phyloP scores from a whole-genome alignment of 2,329 filamentous ascomycete species.

The Cordyceps javanica region DNA sequence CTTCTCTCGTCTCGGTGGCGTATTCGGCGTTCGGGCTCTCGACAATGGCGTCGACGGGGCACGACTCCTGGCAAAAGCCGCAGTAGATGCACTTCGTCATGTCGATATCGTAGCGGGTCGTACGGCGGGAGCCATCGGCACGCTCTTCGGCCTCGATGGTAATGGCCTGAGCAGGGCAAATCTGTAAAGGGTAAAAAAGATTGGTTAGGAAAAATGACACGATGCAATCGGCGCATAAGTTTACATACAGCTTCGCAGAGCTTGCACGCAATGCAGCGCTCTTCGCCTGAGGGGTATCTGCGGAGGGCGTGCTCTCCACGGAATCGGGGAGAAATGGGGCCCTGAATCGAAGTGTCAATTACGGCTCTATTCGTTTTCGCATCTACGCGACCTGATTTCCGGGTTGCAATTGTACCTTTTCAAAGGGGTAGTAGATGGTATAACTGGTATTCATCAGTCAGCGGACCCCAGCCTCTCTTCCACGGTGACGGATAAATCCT shows the following conservation, averaged over 20 bases:
- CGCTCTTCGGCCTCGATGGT: conserved; percentile 99
- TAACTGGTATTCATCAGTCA: conserved; percentile 53
- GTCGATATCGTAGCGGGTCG: conserved; percentile 97
- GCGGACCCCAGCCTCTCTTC: neutral
- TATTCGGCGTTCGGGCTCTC: conserved; percentile 60
- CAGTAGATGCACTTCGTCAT: conserved; percentile 99
- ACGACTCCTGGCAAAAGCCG: conserved; percentile 98
- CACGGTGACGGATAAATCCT: neutral
- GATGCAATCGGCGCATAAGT: neutral
- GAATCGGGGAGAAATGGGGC: conserved; percentile 95
- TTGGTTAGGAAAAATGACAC: neutral
- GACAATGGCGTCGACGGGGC: conserved; percentile 88
- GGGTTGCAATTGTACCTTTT: conserved; percentile 56
- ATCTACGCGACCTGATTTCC: neutral
- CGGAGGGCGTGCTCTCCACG: conserved; percentile 95
- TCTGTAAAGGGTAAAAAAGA: conserved; percentile 32
- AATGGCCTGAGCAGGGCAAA: conserved; percentile 96
- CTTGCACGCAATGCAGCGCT: conserved; percentile 99
- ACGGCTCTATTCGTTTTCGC: neutral
- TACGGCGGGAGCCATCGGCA: conserved; percentile 88
- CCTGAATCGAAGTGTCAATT: conserved; percentile 36
- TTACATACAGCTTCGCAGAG: conserved; percentile 77
- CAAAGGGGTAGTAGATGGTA: conserved; percentile 97
- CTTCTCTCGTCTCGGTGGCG: conserved; percentile 69
- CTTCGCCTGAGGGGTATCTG: conserved; percentile 94